Evolutionary conservation across 176 grass and related monocot genomes (phyloP).

Genomic region (Avena insularis): DNA sequence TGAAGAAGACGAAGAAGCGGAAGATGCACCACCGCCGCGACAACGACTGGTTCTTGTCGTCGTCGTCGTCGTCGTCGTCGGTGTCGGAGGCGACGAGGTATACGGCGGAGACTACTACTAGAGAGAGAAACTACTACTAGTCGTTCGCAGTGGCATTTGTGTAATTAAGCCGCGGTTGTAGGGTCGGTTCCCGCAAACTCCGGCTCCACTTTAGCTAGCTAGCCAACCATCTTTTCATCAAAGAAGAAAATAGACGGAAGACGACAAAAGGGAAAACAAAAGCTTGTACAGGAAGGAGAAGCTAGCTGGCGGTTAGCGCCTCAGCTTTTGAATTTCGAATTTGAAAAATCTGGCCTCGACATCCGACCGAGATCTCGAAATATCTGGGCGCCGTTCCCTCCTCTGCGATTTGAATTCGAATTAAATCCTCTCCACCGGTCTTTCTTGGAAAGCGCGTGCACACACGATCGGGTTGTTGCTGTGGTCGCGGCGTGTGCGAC

Average conservation of each 20-base stretch:
- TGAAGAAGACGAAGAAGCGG: slow-evolving; percentile 44
- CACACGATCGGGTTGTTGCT: background rate
- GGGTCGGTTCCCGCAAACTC: background rate
- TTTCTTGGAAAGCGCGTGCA: no score
- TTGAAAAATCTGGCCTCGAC: background rate
- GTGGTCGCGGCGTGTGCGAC: no score
- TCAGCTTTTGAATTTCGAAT: background rate
- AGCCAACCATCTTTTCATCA: background rate
- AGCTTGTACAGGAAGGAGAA: background rate
- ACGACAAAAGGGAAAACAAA: background rate
- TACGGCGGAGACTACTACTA: background rate
- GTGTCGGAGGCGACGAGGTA: slow-evolving; percentile 23
- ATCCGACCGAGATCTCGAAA: background rate
- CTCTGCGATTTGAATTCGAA: background rate
- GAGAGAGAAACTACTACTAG: background rate
- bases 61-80: background rate
- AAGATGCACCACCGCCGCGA: background rate
- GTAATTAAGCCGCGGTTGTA: slow-evolving; percentile 28
- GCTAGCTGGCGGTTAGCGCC: background rate
- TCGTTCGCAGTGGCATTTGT: background rate
- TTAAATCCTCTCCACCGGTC: background rate
- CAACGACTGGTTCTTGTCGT: background rate
- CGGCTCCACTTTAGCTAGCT: background rate
- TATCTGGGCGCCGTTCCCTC: background rate
- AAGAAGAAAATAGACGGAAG: background rate